Evolutionary conservation across 148 eudicot species (phyloP).

Genomic region (Simmondsia chinensis): DNA sequence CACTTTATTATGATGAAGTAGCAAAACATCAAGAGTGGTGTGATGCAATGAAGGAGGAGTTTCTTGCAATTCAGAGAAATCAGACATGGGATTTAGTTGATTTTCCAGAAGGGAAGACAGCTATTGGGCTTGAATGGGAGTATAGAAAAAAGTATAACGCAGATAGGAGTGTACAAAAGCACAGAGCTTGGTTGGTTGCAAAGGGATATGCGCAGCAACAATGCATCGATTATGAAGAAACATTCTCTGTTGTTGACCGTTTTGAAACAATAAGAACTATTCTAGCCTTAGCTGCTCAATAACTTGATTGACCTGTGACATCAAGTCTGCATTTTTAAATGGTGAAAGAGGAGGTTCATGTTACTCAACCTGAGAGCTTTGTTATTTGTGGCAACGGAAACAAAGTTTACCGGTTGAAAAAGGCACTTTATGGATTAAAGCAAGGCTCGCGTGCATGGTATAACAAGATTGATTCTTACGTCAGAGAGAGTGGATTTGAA

Average conservation of each 20-base stretch:
- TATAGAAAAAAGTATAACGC: neutral
- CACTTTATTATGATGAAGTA: neutral
- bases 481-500: neutral
- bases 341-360: neutral
- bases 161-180: neutral
- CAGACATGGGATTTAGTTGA: constrained; percentile 4
- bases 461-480: neutral
- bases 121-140: constrained; percentile 1
- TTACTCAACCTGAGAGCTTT: neutral
- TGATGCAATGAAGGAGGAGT: too few species aligned
- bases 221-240: too few species aligned
- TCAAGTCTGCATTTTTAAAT: neutral
- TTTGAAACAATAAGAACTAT: too few species aligned
- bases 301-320: too few species aligned
- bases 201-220: too few species aligned
- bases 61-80: constrained; percentile 4
- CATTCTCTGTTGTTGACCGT: too few species aligned
- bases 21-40: neutral
- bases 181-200: too few species aligned
- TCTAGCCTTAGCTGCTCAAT: too few species aligned
- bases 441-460: constrained; percentile 5
- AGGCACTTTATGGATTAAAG: constrained; percentile 2
- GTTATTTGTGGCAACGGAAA: neutral
- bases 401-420: neutral
- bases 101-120: neutral